Evolutionary conservation across 169 alveolate species (phyloP).

Genomic region (Blepharisma undulans): DNA sequence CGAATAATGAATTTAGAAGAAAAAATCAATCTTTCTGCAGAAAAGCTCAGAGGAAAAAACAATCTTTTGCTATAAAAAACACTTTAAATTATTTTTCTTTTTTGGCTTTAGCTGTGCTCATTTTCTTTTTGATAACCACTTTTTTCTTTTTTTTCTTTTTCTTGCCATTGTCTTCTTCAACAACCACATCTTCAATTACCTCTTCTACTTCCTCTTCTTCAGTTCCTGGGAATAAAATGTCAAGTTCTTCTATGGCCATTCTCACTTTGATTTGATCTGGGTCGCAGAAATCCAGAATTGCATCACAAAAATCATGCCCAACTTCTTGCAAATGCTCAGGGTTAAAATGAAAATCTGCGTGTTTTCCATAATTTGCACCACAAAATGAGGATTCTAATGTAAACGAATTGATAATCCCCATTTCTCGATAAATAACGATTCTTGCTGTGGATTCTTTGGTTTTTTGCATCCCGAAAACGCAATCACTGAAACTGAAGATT

Average conservation of each 20-base stretch:
- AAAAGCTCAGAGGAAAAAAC: background rate
- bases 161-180: conserved; percentile 20
- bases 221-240: conserved; percentile 13
- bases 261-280: conserved; percentile 76
- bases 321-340: conserved; percentile 69
- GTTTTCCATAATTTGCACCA: conserved; percentile 82
- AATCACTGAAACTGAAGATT: conserved; percentile 7
- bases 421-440: conserved; percentile 77
- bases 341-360: conserved; percentile 79
- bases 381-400: conserved; percentile 80
- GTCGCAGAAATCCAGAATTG: conserved; percentile 77
- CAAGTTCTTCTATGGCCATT: conserved; percentile 72
- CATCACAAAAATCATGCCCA: conserved; percentile 71
- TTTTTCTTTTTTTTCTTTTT: conserved; percentile 22
- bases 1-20: background rate
- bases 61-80: background rate
- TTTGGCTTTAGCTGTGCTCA: background rate
- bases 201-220: conserved; percentile 13
- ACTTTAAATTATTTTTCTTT: background rate
- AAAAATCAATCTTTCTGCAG: background rate
- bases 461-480: conserved; percentile 48
- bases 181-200: background rate
- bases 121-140: background rate
- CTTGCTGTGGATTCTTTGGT: conserved; percentile 60
- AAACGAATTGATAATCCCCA: conserved; percentile 69